These are phyloP conservation scores for Acanthochlamys bracteata DNA, from an alignment of 106 monocot genomes.

Conservation along the genomic window DNA sequence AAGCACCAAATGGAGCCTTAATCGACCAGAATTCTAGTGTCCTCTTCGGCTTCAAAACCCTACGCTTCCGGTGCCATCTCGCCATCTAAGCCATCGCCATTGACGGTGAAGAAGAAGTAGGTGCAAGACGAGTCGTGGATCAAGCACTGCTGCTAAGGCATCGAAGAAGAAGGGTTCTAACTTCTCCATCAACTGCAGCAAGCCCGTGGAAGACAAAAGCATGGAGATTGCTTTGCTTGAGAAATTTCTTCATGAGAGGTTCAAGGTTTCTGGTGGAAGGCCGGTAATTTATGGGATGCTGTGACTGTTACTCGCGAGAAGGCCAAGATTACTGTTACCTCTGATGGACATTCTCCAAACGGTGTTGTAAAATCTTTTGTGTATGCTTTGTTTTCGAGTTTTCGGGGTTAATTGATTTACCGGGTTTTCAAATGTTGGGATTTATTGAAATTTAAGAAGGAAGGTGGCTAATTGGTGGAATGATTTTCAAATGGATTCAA, in stretches of 20 bases:
- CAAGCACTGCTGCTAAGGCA: not conserved
- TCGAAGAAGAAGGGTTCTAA: not conserved
- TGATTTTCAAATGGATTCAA: too few relatives aligned
- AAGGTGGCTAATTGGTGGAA: too few relatives aligned
- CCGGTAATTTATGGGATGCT: slow-evolving; percentile 21
- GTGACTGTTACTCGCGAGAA: slow-evolving; percentile 25
- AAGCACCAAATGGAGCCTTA: too few relatives aligned
- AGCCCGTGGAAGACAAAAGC: slow-evolving; percentile 13
- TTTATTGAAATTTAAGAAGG: too few relatives aligned
- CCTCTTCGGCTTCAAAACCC: too few relatives aligned
- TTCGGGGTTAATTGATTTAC: too few relatives aligned
- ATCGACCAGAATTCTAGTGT: too few relatives aligned
- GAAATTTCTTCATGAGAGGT: slow-evolving; percentile 34
- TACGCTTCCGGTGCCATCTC: too few relatives aligned
- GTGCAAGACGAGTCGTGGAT: not conserved
- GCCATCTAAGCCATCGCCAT: not conserved
- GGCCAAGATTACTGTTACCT: slow-evolving; percentile 25
- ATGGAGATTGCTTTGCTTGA: slow-evolving; percentile 34
- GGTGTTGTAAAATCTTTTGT: not conserved
- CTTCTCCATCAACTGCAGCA: not conserved
- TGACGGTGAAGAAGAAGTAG: not conserved
- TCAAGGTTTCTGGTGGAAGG: slow-evolving; percentile 34
- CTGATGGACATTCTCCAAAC: slow-evolving; percentile 26
- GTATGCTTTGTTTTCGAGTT: too few relatives aligned
- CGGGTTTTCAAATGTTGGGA: too few relatives aligned